Evolutionary conservation across 2,329 filamentous ascomycete genomes (phyloP), one percentile per base, ranked within the genome.

Genomic region (Ophiostoma quercus): DNA sequence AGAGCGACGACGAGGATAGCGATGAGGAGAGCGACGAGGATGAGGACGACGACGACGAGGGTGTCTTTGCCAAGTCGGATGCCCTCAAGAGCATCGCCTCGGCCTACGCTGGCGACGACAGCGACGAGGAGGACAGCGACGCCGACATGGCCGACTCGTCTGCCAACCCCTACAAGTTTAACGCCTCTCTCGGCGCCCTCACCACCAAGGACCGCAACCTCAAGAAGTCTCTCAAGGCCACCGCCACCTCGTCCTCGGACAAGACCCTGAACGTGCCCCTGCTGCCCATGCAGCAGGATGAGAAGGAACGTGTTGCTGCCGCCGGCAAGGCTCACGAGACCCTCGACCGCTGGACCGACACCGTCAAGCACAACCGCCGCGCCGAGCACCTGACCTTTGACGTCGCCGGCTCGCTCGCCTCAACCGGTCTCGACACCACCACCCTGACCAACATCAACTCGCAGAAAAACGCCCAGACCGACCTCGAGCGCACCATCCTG

Each of bases 301-400:
- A 89, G 67, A 80, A 97, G 19, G 90, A 96, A 76, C 91, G 95
- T 68, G 83, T 84, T 68, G 92, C 88, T 32, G 95, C 95, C 2
- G 96, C 94, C 75, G 88, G 93, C 47, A 94, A 97, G 82, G 94
- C 92, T 67, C 97, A 96, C 76, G 90, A 97, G 79, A 94, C 93
- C 0, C 83, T 99, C 34, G 88, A 92, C 73, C 88, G 92, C 75
- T 99, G 95, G 95, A 90, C 90, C 41, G 94, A 97, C 72, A 98
- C 95, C 0, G 93, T 99, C 76, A 96, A 97, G 80, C 88, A 92
- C 41, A 97, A 97, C 79, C 90, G 95, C 71, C 87, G 92, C 74
- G 94, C 94, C 1, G 95, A 98, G 73, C 92, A 97, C 78, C 83
- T 99, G 14, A 84, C 89, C 25, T 99, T 99, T 76, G 95, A 95